These are phyloP conservation scores for Tephrocybe sp. DNA, from an alignment of 768 basidiomycete species.

Conservation along the genomic window DNA sequence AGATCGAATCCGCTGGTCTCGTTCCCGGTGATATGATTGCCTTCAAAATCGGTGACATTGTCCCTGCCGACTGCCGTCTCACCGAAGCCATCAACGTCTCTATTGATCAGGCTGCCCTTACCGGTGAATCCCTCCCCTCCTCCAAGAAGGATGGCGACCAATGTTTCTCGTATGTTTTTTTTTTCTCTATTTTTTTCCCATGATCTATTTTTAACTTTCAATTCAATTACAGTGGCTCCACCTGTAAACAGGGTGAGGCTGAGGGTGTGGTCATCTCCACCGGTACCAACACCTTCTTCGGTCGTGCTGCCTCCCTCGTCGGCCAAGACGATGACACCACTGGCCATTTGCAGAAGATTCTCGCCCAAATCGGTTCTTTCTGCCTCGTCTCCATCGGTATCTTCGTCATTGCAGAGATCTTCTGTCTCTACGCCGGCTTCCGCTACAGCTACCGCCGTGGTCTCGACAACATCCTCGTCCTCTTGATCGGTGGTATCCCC, in stretches of 20 bases:
- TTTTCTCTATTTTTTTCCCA: neutral
- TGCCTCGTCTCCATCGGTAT: slow-evolving; percentile 94
- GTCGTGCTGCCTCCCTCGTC: slow-evolving; percentile 95
- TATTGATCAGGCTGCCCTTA: slow-evolving; percentile 97
- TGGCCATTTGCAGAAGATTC: slow-evolving; percentile 97
- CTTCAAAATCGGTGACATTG: slow-evolving; percentile 99
- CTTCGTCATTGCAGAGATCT: slow-evolving; percentile 92
- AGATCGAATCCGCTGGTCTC: slow-evolving; percentile 86
- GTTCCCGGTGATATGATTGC: slow-evolving; percentile 95
- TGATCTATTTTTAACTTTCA: slow-evolving; percentile 7
- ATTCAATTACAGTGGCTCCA: slow-evolving; percentile 68
- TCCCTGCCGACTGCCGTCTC: slow-evolving; percentile 96
- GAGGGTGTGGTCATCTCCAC: slow-evolving; percentile 99
- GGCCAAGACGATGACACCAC: slow-evolving; percentile 97
- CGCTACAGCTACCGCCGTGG: slow-evolving; percentile 88
- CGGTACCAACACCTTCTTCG: slow-evolving; percentile 98
- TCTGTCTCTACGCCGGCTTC: slow-evolving; percentile 92
- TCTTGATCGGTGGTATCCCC: slow-evolving; percentile 99
- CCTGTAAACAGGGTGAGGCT: slow-evolving; percentile 98
- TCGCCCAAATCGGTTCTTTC: slow-evolving; percentile 97
- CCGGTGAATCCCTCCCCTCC: slow-evolving; percentile 93
- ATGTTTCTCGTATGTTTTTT: slow-evolving; percentile 86
- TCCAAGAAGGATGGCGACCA: slow-evolving; percentile 93
- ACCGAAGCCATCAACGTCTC: slow-evolving; percentile 96
- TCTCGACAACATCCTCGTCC: slow-evolving; percentile 95